Percentiles rank a stretch among this genome's conserved stretches.
These are phyloP conservation scores for Mollisiaceae sp. DNA, from an alignment of 2,329 filamentous ascomycete species.

Conservation along the genomic window DNA sequence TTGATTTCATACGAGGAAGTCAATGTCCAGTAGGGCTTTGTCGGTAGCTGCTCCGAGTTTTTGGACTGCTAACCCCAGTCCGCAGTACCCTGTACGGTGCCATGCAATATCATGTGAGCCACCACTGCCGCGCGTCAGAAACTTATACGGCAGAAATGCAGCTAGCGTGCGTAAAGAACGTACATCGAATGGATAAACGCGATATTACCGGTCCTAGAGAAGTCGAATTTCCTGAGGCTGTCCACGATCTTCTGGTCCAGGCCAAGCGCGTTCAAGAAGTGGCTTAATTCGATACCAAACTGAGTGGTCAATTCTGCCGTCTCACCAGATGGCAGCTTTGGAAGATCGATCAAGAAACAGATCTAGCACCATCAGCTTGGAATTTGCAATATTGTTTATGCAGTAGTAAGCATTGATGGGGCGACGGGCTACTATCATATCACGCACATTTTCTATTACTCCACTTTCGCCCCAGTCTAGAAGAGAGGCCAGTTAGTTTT, in stretches of 20 bases:
- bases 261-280: constrained; percentile 71
- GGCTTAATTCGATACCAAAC: constrained; percentile 73
- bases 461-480: constrained; percentile 70
- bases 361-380: constrained; percentile 53
- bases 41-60: constrained; percentile 64
- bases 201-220: constrained; percentile 70
- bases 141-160: background rate
- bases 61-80: constrained; percentile 70
- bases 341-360: constrained; percentile 92
- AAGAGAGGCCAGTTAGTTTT: constrained; percentile 63
- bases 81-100: constrained; percentile 71
- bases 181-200: constrained; percentile 88
- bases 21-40: constrained; percentile 62
- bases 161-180: constrained; percentile 40
- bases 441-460: constrained; percentile 79
- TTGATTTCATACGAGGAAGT: constrained; percentile 66
- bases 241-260: constrained; percentile 67
- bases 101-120: constrained; percentile 57
- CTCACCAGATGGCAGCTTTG: constrained; percentile 50
- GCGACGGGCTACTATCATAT: background rate
- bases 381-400: background rate
- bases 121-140: constrained; percentile 48
- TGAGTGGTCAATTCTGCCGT: constrained; percentile 43
- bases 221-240: constrained; percentile 82
- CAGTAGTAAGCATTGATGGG: constrained; percentile 9